Evolutionary conservation across 768 basidiomycete species (phyloP).

Genomic region (Boletus patriciae): DNA sequence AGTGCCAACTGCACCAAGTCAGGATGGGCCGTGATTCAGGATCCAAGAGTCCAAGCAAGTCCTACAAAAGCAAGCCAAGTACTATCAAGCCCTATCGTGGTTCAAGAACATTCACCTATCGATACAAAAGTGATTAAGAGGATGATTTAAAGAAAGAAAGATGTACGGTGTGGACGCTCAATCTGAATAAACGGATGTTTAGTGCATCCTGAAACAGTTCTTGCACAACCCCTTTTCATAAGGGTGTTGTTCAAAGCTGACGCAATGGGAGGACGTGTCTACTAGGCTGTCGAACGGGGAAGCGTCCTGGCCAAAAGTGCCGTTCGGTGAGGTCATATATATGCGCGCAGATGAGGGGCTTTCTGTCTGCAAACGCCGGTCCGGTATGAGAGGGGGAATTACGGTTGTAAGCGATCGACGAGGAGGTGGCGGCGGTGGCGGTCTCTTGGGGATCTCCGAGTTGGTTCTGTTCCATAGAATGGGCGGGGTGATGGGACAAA

Average conservation of each 20-base stretch:
- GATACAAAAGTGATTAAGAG: slow-evolving; percentile 7
- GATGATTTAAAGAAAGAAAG: neutral
- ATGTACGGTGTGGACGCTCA: neutral
- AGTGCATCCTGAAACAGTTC: slow-evolving; percentile 61
- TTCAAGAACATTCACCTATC: neutral
- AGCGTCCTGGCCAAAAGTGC: slow-evolving; percentile 39
- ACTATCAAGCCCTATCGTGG: neutral
- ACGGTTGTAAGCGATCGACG: slow-evolving; percentile 41
- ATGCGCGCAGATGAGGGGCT: slow-evolving; percentile 17
- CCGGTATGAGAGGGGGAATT: slow-evolving; percentile 48
- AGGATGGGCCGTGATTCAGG: neutral
- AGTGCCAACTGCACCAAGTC: too few species aligned
- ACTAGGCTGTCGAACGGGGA: slow-evolving; percentile 68
- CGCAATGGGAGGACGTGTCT: slow-evolving; percentile 49
- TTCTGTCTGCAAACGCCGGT: slow-evolving; percentile 32
- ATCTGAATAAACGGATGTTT: neutral
- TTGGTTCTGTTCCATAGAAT: slow-evolving; percentile 27
- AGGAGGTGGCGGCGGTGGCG: slow-evolving; percentile 56
- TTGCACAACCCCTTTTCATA: slow-evolving; percentile 69
- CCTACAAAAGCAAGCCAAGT: neutral
- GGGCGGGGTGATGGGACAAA: slow-evolving; percentile 10
- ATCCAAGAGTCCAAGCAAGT: neutral
- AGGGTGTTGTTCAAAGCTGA: slow-evolving; percentile 62
- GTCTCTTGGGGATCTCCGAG: slow-evolving; percentile 38
- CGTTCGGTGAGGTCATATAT: slow-evolving; percentile 32